Percentiles rank a stretch among this genome's conserved stretches.
Evolutionary conservation across 2,329 filamentous ascomycete species (phyloP).

Genomic region (Ilyonectria mors-panacis): DNA sequence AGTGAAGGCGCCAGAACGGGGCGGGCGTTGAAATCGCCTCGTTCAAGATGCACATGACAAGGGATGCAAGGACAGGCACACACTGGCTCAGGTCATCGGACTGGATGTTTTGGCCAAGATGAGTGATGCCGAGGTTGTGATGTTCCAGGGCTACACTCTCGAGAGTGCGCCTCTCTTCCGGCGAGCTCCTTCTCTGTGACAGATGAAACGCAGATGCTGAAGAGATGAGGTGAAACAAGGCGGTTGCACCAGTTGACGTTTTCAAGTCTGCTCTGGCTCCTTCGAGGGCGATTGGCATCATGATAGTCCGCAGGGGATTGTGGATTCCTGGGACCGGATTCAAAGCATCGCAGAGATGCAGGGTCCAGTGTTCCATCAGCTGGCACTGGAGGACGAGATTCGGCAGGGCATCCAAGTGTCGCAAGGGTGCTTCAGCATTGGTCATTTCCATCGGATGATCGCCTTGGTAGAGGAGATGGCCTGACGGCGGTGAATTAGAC

Average conservation of each 20-base stretch:
- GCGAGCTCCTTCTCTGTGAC: slow-evolving; percentile 27
- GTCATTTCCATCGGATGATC: slow-evolving; percentile 1
- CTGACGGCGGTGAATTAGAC: slow-evolving; percentile 20
- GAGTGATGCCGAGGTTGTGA: slow-evolving; percentile 45
- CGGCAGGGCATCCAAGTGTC: slow-evolving; percentile 39
- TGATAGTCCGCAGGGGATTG: slow-evolving; percentile 41
- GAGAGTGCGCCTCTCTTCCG: slow-evolving; percentile 32
- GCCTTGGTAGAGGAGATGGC: not conserved
- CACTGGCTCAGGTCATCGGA: slow-evolving; percentile 43
- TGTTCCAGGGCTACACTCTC: slow-evolving; percentile 45
- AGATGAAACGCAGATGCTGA: slow-evolving; percentile 44
- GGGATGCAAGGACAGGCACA: slow-evolving; percentile 38
- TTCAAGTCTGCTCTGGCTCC: slow-evolving; percentile 40
- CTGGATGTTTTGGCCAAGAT: slow-evolving; percentile 44
- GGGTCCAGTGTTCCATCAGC: slow-evolving; percentile 41
- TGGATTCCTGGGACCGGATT: slow-evolving; percentile 41
- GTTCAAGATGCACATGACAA: slow-evolving; percentile 45
- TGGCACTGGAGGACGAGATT: slow-evolving; percentile 42
- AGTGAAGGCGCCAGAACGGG: slow-evolving; percentile 43
- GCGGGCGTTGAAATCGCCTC: slow-evolving; percentile 45
- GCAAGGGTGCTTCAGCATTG: slow-evolving; percentile 11
- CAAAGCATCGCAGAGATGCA: slow-evolving; percentile 43
- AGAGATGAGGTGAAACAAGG: slow-evolving; percentile 45
- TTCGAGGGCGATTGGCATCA: slow-evolving; percentile 46
- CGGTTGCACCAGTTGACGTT: slow-evolving; percentile 39